phyloP scores from a whole-genome alignment of 768 basidiomycete genomes.

The Panaeolus cyanescens region DNA sequence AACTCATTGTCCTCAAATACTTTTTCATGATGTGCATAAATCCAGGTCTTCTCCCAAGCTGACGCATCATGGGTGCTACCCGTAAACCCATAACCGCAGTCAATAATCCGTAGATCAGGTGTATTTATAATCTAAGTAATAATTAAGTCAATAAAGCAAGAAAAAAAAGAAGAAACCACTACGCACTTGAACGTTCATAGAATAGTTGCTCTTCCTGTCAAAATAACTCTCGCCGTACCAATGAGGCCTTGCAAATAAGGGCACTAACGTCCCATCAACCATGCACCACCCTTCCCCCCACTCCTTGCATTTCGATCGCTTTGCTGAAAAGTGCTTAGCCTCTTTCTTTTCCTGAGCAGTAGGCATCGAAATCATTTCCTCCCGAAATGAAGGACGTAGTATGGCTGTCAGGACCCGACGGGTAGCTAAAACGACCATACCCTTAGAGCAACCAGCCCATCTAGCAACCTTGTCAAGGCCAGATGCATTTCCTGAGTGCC shows the following conservation, averaged over 20 bases:
- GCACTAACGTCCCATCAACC: slow-evolving; percentile 41
- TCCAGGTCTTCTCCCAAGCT: slow-evolving; percentile 24
- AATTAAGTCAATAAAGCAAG: slow-evolving; percentile 7
- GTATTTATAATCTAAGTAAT: slow-evolving; percentile 30
- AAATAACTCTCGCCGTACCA: slow-evolving; percentile 38
- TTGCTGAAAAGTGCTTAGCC: slow-evolving; percentile 41
- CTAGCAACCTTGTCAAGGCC: slow-evolving; percentile 27
- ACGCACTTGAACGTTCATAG: slow-evolving; percentile 36
- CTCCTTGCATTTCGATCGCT: slow-evolving; percentile 24
- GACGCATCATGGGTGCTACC: slow-evolving; percentile 35
- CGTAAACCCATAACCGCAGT: slow-evolving; percentile 28
- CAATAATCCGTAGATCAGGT: slow-evolving; percentile 37
- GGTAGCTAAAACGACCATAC: slow-evolving; percentile 23
- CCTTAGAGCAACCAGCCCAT: slow-evolving; percentile 38
- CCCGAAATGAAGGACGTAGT: slow-evolving; percentile 23
- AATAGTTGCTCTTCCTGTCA: slow-evolving; percentile 40
- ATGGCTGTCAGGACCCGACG: slow-evolving; percentile 31
- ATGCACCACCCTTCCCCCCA: slow-evolving; percentile 39
- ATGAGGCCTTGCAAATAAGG: slow-evolving; percentile 29
- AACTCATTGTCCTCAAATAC: slow-evolving; percentile 30
- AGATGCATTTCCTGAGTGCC: slow-evolving; percentile 40
- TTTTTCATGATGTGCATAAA: slow-evolving; percentile 15
- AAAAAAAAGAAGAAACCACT: too few relatives aligned
- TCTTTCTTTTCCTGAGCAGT: slow-evolving; percentile 32
- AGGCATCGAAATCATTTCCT: slow-evolving; percentile 26